Evolutionary conservation across 768 basidiomycete genomes (phyloP).

Genomic region (Hirschioporus abietinus): DNA sequence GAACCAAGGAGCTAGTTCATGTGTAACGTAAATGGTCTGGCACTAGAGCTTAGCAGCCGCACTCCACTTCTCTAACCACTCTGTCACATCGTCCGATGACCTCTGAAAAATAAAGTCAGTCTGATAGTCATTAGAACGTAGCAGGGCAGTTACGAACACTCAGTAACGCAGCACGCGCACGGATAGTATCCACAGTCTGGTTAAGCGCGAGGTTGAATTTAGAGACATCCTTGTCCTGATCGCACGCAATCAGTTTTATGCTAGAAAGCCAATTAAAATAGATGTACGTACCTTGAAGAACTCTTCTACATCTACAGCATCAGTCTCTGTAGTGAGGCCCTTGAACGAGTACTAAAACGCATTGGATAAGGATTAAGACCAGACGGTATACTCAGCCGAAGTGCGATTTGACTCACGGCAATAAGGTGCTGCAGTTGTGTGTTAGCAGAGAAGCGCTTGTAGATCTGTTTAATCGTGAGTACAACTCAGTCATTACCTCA

Average conservation of each 20-base stretch:
- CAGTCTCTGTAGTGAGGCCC: constrained; percentile 59
- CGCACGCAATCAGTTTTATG: constrained; percentile 15
- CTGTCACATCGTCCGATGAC: constrained; percentile 48
- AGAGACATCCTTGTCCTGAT: constrained; percentile 59
- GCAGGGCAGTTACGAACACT: constrained; percentile 33
- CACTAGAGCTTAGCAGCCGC: neutral
- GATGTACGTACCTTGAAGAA: constrained; percentile 67
- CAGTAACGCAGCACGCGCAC: constrained; percentile 55
- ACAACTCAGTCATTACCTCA: neutral
- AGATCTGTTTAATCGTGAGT: constrained; percentile 35
- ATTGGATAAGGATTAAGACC: neutral
- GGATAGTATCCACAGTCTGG: constrained; percentile 66
- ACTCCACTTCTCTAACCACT: constrained; percentile 45
- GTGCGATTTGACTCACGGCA: constrained; percentile 6
- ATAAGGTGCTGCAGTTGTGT: constrained; percentile 21
- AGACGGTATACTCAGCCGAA: neutral
- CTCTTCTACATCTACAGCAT: constrained; percentile 51
- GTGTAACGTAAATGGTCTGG: too few relatives aligned
- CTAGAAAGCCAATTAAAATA: constrained; percentile 9
- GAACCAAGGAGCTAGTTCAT: neutral
- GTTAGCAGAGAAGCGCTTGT: constrained; percentile 67
- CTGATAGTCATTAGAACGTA: constrained; percentile 4
- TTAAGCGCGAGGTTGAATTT: constrained; percentile 60
- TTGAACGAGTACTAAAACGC: constrained; percentile 30
- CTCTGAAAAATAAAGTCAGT: constrained; percentile 32